phyloP scores from a whole-genome alignment of 1,284 basidiomycete genomes.

The Coniferiporia sulphurascens region DNA sequence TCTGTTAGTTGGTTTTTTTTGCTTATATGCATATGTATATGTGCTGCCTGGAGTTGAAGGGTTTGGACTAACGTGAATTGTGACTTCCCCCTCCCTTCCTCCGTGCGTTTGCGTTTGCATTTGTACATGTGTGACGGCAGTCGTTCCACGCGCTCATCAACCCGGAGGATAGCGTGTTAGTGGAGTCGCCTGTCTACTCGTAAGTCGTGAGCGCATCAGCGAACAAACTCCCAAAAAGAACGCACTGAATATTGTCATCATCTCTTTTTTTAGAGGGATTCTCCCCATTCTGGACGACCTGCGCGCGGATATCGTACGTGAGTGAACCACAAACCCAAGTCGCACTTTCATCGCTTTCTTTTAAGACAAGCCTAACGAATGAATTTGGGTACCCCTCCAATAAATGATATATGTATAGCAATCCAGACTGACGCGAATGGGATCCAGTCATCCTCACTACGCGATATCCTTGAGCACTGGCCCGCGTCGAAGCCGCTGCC shows the following conservation, averaged over 20 bases:
- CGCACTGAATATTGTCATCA: slow-evolving; percentile 7
- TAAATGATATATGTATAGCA: no score
- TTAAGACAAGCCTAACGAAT: no score
- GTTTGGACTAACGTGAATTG: no score
- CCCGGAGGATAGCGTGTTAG: slow-evolving; percentile 48
- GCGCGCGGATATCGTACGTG: slow-evolving; percentile 11
- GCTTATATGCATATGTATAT: no score
- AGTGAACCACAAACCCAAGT: background rate
- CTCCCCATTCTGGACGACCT: slow-evolving; percentile 11
- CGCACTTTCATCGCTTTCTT: no score
- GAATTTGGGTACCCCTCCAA: no score
- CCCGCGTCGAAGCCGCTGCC: slow-evolving; percentile 69
- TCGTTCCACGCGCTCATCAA: slow-evolving; percentile 47
- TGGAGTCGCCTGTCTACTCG: slow-evolving; percentile 79
- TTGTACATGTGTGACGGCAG: slow-evolving; percentile 26
- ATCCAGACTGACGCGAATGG: slow-evolving; percentile 79
- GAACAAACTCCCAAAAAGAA: background rate
- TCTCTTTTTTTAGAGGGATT: slow-evolving; percentile 12
- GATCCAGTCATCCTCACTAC: slow-evolving; percentile 60
- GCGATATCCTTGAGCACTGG: slow-evolving; percentile 72
- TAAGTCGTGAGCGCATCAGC: slow-evolving; percentile 52
- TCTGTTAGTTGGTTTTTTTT: no score
- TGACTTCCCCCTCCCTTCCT: no score
- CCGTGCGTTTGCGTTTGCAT: no score
- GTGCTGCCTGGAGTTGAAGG: no score